Conservation (phyloP, 129 eudicot genomes). For the Silybum marianum region DNA sequence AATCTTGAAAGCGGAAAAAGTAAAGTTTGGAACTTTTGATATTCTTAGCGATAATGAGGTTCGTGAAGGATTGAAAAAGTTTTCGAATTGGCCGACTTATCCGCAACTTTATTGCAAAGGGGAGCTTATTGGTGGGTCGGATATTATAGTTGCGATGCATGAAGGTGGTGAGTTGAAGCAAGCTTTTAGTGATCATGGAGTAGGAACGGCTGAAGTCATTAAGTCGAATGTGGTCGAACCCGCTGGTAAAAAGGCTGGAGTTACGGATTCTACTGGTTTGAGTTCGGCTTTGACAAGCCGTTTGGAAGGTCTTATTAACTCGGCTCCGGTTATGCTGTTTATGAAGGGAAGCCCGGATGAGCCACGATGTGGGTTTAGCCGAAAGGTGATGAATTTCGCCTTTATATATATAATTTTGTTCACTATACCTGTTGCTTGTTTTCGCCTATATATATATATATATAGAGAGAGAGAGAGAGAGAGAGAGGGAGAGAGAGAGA, state of each 20-base stretch:
- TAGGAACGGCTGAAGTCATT: conserved; percentile 36
- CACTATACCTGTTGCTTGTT: neutral
- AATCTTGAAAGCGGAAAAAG: conserved; percentile 79
- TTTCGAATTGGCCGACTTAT: conserved; percentile 95
- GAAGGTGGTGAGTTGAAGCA: conserved; percentile 81
- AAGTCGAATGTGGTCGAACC: conserved; percentile 38
- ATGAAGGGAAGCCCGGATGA: conserved; percentile 96
- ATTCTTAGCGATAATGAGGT: conserved; percentile 75
- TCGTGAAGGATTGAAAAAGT: conserved; percentile 94
- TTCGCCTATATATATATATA: no score
- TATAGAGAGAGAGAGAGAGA: no score
- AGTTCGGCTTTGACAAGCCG: conserved; percentile 64
- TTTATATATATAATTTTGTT: neutral
- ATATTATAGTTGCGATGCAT: conserved; percentile 83
- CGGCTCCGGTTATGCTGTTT: conserved; percentile 77
- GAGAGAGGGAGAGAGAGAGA: no score
- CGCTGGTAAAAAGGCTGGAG: conserved; percentile 55
- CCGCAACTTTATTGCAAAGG: conserved; percentile 97
- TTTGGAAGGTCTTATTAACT: conserved; percentile 54
- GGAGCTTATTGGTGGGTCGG: conserved; percentile 93
- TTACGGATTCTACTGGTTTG: conserved; percentile 64
- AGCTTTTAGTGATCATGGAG: conserved; percentile 70
- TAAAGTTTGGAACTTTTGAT: conserved; percentile 88
- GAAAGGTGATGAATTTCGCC: conserved; percentile 45
- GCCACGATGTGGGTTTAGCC: conserved; percentile 93